These are phyloP conservation scores for Penicillium sclerotiorum DNA, from an alignment of 2,329 filamentous ascomycete genomes.

Conservation along the genomic window DNA sequence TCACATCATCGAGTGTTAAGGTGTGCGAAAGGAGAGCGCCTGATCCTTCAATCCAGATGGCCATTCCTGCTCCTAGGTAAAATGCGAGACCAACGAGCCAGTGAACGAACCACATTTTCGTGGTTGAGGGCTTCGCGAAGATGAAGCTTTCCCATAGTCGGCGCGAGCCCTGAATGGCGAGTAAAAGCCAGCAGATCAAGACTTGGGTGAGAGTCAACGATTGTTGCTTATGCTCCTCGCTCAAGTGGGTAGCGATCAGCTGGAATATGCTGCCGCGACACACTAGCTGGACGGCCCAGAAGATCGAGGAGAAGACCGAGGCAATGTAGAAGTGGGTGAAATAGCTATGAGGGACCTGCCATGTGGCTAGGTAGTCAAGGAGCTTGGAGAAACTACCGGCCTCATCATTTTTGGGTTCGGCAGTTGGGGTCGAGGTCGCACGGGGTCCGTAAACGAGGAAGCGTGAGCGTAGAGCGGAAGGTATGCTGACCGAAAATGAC, in stretches of 20 bases:
- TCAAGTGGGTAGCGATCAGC: constrained; percentile 49
- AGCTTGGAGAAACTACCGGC: constrained; percentile 21
- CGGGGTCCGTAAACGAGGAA: constrained; percentile 65
- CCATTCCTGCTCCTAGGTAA: constrained; percentile 72
- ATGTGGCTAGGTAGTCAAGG: constrained; percentile 55
- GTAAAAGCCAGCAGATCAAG: constrained; percentile 68
- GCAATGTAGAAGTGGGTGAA: constrained; percentile 85
- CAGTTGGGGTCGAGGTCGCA: constrained; percentile 33
- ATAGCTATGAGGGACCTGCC: constrained; percentile 81
- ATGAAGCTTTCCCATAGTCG: constrained; percentile 74
- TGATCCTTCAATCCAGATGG: constrained; percentile 82
- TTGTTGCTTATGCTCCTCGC: constrained; percentile 33
- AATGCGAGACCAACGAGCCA: constrained; percentile 78
- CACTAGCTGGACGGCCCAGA: constrained; percentile 72
- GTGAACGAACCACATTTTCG: constrained; percentile 82
- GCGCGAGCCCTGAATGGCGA: constrained; percentile 73
- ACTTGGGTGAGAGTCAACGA: constrained; percentile 67
- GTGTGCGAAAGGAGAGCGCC: constrained; percentile 47
- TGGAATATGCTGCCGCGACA: constrained; percentile 58
- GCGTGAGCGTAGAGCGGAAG: constrained; percentile 55
- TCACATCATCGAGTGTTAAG: constrained; percentile 38
- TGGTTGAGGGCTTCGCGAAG: constrained; percentile 67
- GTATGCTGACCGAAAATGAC: constrained; percentile 45
- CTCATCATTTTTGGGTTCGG: constrained; percentile 16
- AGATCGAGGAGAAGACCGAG: constrained; percentile 68